A percentile compares a stretch with the other conserved stretches of the same genome.
Evolutionary conservation across 306 rosid genomes (phyloP).

Genomic region (Malus asiatica): DNA sequence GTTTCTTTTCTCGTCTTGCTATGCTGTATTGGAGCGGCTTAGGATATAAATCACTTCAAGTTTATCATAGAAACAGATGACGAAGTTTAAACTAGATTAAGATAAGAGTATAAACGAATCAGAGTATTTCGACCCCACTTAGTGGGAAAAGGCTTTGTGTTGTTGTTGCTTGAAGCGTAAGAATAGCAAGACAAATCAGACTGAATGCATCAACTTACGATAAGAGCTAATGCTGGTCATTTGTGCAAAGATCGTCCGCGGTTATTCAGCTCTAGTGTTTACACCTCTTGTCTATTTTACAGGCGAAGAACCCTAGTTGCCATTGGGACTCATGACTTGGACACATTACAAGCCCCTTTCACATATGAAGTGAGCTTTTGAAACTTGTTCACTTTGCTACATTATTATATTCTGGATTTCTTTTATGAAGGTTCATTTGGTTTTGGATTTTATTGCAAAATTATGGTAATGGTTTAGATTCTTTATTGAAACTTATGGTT

Average conservation of each 20-base stretch:
- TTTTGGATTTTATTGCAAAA: not conserved
- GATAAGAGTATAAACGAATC: not conserved
- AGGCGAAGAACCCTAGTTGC: conserved; percentile 96
- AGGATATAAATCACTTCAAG: too few species aligned
- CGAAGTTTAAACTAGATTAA: not conserved
- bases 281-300: not conserved
- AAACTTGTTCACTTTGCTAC: not conserved
- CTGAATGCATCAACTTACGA: not conserved
- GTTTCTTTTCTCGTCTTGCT: not conserved
- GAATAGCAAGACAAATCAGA: not conserved
- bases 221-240: not conserved
- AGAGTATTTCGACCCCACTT: not conserved
- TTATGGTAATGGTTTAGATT: not conserved
- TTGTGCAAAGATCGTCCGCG: not conserved
- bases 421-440: not conserved
- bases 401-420: conserved; percentile 1
- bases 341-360: conserved; percentile 70
- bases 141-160: too few species aligned
- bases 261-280: conserved; percentile 12
- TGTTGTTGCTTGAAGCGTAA: not conserved
- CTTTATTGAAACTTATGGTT: not conserved
- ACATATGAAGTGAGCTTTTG: conserved; percentile 73
- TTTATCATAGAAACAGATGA: too few species aligned
- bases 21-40: too few species aligned
- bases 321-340: conserved; percentile 96